Percentiles rank a stretch among this genome's conserved stretches.
phyloP scores from a whole-genome alignment of 2,329 filamentous ascomycete genomes.

The Colletotrichum lindemuthianum region DNA sequence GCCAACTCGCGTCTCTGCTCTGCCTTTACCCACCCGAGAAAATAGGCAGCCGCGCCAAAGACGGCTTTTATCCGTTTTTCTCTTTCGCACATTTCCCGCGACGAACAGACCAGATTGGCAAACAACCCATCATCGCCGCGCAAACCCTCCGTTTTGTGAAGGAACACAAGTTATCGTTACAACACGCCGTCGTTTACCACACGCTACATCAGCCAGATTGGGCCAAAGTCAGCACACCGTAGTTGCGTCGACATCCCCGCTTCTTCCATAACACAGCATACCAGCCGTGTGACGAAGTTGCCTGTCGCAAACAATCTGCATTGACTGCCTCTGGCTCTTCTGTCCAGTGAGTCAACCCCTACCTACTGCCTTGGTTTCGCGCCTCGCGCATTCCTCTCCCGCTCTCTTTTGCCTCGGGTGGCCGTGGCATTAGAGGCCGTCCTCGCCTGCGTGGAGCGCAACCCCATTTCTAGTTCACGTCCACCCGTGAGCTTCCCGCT shows the following conservation, averaged over 20 bases:
- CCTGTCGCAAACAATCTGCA: background rate
- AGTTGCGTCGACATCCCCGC: conserved; percentile 18
- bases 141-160: too few relatives aligned
- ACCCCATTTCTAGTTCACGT: background rate
- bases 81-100: too few relatives aligned
- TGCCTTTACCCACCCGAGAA: background rate
- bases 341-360: conserved; percentile 13
- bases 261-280: conserved; percentile 9
- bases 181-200: too few relatives aligned
- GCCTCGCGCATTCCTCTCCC: background rate
- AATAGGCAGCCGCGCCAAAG: background rate
- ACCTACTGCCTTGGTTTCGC: conserved; percentile 7
- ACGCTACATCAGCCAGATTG: too few relatives aligned
- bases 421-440: conserved; percentile 12
- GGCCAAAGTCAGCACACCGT: too few relatives aligned
- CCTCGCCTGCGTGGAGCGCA: conserved; percentile 21
- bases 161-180: too few relatives aligned
- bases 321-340: too few relatives aligned
- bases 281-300: conserved; percentile 18
- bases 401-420: conserved; percentile 22
- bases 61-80: too few relatives aligned
- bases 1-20: conserved; percentile 2
- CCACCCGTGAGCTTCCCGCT: background rate
- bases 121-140: background rate
- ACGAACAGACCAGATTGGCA: background rate